Conservation (phyloP, 805 yeast genomes). For the Wickerhamiella azyma region DNA sequence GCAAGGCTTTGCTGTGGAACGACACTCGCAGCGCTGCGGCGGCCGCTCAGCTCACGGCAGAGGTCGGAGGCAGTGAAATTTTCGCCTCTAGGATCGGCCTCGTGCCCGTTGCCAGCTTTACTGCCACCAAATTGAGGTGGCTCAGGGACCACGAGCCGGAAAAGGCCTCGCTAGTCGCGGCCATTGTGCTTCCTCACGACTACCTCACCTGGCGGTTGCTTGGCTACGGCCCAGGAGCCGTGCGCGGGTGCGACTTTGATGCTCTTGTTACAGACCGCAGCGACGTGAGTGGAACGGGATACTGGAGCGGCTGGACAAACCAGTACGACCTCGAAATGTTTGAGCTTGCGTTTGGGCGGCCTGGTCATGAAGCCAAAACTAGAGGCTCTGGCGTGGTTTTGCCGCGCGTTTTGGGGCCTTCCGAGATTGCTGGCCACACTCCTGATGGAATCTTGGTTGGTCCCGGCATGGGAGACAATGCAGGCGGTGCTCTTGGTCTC, state of each 20-base stretch:
- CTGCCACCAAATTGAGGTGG: constrained; percentile 20
- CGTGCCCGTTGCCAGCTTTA: constrained; percentile 21
- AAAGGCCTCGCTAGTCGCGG: constrained; percentile 15
- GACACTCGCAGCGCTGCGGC: constrained; percentile 18
- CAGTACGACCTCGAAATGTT: constrained; percentile 16
- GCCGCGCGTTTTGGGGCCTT: constrained; percentile 16
- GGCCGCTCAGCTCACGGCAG: constrained; percentile 15
- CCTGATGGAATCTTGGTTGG: constrained; percentile 15
- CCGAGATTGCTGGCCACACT: constrained; percentile 12
- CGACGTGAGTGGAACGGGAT: constrained; percentile 21
- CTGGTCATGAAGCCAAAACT: constrained; percentile 14
- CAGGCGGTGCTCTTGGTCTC: constrained; percentile 20
- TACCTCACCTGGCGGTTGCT: constrained; percentile 19
- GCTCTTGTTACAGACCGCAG: constrained; percentile 18
- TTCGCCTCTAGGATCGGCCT: constrained; percentile 18
- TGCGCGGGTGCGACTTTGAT: constrained; percentile 13
- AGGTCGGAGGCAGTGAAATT: constrained; percentile 17
- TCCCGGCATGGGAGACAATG: constrained; percentile 21
- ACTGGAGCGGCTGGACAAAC: constrained; percentile 16
- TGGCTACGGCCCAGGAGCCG: constrained; percentile 17
- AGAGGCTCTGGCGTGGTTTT: constrained; percentile 14
- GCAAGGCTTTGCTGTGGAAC: constrained; percentile 20
- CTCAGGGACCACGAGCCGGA: constrained; percentile 19
- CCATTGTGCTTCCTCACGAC: constrained; percentile 20
- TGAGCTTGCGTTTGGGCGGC: constrained; percentile 16